These are phyloP conservation scores for Balakata baccata DNA, from an alignment of 345 rosid species.

Conservation along the genomic window DNA sequence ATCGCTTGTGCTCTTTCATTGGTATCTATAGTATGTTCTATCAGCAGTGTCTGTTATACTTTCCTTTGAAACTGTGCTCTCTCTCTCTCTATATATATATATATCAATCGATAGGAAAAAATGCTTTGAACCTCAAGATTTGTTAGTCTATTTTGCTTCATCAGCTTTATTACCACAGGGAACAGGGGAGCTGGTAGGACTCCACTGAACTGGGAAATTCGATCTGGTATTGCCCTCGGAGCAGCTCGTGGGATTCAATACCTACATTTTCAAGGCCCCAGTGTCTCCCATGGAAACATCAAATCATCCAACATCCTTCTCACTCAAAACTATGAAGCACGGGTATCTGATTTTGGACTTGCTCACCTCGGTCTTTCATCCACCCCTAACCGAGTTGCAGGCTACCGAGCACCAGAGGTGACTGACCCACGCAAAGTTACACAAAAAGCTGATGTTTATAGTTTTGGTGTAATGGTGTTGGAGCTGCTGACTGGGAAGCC, in stretches of 20 bases:
- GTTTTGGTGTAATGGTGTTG: conserved; percentile 84
- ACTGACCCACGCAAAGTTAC: conserved; percentile 82
- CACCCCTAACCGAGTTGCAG: conserved; percentile 71
- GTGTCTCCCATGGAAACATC: conserved; percentile 80
- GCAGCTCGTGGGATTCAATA: conserved; percentile 82
- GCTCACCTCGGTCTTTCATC: conserved; percentile 72
- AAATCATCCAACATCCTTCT: conserved; percentile 90
- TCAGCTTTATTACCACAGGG: conserved; percentile 40
- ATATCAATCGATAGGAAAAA: not conserved
- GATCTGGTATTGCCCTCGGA: conserved; percentile 78
- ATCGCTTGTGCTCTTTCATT: no score
- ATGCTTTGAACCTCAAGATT: not conserved
- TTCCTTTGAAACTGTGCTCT: no score
- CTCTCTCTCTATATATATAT: no score
- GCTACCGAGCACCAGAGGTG: conserved; percentile 94
- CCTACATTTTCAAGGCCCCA: conserved; percentile 81
- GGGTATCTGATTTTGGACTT: conserved; percentile 90
- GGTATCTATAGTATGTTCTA: no score
- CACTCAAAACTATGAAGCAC: conserved; percentile 61
- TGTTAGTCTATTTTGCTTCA: not conserved
- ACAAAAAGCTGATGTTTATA: conserved; percentile 91
- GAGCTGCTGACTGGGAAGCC: conserved; percentile 90
- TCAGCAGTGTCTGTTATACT: no score
- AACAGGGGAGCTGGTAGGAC: conserved; percentile 89
- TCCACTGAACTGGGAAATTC: conserved; percentile 77